These are phyloP conservation scores for Heliocybe sulcata DNA, from an alignment of 1,284 basidiomycete genomes.

Conservation along the genomic window DNA sequence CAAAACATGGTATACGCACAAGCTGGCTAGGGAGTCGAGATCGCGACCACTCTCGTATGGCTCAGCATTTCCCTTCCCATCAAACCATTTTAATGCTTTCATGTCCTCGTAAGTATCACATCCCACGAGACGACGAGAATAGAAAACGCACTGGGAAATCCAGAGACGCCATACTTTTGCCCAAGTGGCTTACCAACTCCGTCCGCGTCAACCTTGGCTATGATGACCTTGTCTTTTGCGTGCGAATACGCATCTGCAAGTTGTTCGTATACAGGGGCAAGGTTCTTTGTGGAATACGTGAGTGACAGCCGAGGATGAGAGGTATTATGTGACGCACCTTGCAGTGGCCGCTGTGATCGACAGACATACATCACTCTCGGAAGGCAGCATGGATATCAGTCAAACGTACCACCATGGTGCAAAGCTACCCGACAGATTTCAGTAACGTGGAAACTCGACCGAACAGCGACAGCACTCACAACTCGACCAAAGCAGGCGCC, in stretches of 20 bases:
- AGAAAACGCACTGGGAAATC: conserved; percentile 73
- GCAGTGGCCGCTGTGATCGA: conserved; percentile 63
- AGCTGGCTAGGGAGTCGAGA: conserved; percentile 68
- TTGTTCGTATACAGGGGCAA: conserved; percentile 85
- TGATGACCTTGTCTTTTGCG: conserved; percentile 75
- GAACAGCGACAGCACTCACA: conserved; percentile 46
- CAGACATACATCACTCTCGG: not conserved
- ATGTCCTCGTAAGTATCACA: not conserved
- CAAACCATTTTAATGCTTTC: conserved; percentile 88
- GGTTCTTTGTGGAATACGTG: conserved; percentile 41
- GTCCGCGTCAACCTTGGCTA: conserved; percentile 94
- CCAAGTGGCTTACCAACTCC: conserved; percentile 72
- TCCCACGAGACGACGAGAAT: conserved; percentile 5
- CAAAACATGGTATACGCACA: conserved; percentile 43
- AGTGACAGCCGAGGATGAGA: conserved; percentile 4
- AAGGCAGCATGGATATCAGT: not conserved
- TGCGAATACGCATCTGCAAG: conserved; percentile 81
- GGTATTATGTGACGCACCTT: conserved; percentile 39
- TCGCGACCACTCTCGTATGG: conserved; percentile 80
- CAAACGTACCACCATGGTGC: conserved; percentile 76
- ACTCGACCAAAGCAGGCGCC: conserved; percentile 82
- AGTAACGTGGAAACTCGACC: not conserved
- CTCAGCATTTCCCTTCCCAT: conserved; percentile 52
- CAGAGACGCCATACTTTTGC: conserved; percentile 70
- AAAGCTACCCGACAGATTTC: conserved; percentile 37